Percentiles rank a stretch among this genome's conserved stretches.
These are phyloP conservation scores for Anastatica hierochuntica DNA, from an alignment of 345 rosid genomes.

Conservation along the genomic window DNA sequence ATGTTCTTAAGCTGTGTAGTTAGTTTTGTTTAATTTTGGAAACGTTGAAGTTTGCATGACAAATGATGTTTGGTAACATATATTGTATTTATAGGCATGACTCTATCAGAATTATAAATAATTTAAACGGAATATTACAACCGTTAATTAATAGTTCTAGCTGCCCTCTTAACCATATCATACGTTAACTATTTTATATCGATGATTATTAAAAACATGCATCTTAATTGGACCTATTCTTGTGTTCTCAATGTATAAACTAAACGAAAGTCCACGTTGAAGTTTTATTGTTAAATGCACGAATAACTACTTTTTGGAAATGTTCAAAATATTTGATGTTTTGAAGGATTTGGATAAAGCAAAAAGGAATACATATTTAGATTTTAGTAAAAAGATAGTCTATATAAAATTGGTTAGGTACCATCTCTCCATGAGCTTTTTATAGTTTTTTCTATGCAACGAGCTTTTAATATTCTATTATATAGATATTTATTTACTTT, in stretches of 20 bases:
- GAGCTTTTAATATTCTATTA: too few relatives aligned
- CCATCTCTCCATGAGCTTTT: too few relatives aligned
- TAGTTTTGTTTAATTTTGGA: neutral
- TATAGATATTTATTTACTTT: too few relatives aligned
- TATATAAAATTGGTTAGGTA: conserved; percentile 10
- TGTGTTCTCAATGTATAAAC: neutral
- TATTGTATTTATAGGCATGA: conserved; percentile 12
- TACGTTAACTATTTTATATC: neutral
- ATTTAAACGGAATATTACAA: neutral
- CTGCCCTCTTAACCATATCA: conserved; percentile 3
- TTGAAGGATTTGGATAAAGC: conserved; percentile 5
- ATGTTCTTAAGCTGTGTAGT: too few relatives aligned
- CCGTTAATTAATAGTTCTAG: neutral
- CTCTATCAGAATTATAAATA: neutral
- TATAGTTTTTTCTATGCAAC: too few relatives aligned
- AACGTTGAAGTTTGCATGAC: conserved; percentile 20
- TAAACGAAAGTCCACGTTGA: conserved; percentile 17
- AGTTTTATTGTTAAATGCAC: conserved; percentile 3
- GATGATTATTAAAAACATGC: neutral
- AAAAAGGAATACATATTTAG: neutral
- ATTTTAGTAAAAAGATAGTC: neutral
- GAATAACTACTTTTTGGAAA: conserved; percentile 14
- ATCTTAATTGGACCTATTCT: too few relatives aligned
- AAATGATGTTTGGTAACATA: conserved; percentile 13
- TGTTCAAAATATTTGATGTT: neutral